These are phyloP conservation scores for Mycotypha africana DNA, from an alignment of 371 early-diverging fungal species.

Conservation along the genomic window DNA sequence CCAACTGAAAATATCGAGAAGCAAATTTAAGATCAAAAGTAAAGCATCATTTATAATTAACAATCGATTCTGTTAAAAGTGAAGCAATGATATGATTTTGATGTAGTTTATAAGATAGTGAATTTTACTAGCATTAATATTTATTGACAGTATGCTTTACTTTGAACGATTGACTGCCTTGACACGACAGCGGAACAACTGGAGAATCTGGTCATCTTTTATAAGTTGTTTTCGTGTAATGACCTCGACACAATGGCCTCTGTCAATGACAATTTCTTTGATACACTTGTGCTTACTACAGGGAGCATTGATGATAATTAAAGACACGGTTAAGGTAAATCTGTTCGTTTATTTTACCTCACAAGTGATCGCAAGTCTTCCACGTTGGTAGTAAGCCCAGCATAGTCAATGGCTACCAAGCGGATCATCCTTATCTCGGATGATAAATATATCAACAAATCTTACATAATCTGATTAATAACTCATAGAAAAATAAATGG, in stretches of 20 bases:
- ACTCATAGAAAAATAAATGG: constrained; percentile 5
- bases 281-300: constrained; percentile 6
- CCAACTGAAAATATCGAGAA: background rate
- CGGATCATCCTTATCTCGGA: constrained; percentile 2
- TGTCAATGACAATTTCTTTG: constrained; percentile 6
- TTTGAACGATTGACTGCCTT: constrained; percentile 10
- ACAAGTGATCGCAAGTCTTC: constrained; percentile 8
- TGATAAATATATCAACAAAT: constrained; percentile 3
- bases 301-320: constrained; percentile 7
- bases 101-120: background rate
- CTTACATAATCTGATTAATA: constrained; percentile 7
- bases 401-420: constrained; percentile 6
- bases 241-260: constrained; percentile 8
- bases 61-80: background rate
- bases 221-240: constrained; percentile 5
- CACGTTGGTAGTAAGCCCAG: constrained; percentile 5
- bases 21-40: background rate
- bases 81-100: background rate
- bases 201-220: constrained; percentile 7
- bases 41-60: background rate
- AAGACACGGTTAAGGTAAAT: constrained; percentile 7
- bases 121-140: background rate
- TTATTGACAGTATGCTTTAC: constrained; percentile 5
- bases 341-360: constrained; percentile 9
- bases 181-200: constrained; percentile 6